Conservation (phyloP, 345 rosid species). For the Eucalyptus grandis region DNA sequence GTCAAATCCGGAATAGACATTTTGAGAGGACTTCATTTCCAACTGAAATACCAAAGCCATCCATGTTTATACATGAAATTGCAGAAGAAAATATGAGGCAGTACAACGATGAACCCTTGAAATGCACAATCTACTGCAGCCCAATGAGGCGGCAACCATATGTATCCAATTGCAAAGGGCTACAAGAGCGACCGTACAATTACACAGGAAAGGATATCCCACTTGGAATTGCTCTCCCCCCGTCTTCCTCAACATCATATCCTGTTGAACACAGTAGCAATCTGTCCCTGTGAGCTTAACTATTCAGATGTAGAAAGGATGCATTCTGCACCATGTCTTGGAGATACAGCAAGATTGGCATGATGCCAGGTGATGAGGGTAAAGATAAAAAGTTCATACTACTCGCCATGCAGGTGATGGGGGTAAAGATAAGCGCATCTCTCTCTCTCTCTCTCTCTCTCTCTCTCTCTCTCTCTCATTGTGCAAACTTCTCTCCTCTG, state of each 20-base stretch:
- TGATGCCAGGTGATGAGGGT: background rate
- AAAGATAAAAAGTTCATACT: background rate
- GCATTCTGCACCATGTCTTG: background rate
- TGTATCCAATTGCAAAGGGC: constrained; percentile 19
- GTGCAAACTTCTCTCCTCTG: constrained; percentile 7
- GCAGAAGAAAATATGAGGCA: background rate
- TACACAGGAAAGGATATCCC: constrained; percentile 11
- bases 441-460: constrained; percentile 28
- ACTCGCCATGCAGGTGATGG: constrained; percentile 20
- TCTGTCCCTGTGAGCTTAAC: background rate
- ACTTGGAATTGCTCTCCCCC: constrained; percentile 3
- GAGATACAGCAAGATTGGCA: background rate
- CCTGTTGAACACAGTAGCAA: constrained; percentile 9
- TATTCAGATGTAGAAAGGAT: background rate
- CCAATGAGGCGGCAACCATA: background rate
- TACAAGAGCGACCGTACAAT: constrained; percentile 15
- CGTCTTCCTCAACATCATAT: constrained; percentile 6
- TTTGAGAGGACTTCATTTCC: background rate
- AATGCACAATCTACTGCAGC: background rate
- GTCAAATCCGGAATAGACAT: background rate
- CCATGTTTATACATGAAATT: background rate
- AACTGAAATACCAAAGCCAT: background rate
- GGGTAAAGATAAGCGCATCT: constrained; percentile 5
- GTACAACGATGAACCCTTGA: background rate
- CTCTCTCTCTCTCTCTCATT: too few relatives aligned